Percentiles rank a stretch among this genome's conserved stretches.
These are phyloP conservation scores for Mucor saturninus DNA, from an alignment of 371 early-diverging fungal species.

Conservation along the genomic window DNA sequence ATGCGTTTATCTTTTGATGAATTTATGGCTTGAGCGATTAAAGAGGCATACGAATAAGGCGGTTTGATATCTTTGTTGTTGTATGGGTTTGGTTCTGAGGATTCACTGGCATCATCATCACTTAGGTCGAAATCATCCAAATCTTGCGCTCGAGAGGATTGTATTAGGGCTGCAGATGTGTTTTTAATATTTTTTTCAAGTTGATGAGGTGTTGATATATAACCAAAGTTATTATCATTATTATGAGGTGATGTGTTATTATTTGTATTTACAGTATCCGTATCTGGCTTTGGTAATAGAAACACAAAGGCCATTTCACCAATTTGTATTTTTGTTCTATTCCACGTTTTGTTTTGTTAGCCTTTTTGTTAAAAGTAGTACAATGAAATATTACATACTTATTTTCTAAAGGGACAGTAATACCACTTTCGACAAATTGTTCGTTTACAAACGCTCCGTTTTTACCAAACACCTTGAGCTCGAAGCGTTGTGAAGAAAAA, in stretches of 20 bases:
- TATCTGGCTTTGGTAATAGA: conserved; percentile 63
- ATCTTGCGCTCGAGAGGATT: conserved; percentile 8
- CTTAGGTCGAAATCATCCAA: neutral
- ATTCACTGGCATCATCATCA: conserved; percentile 21
- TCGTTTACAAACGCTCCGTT: conserved; percentile 88
- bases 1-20: conserved; percentile 71
- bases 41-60: conserved; percentile 84
- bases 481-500: conserved; percentile 77
- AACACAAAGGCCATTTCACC: conserved; percentile 82
- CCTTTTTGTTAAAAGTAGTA: neutral
- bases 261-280: conserved; percentile 30
- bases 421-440: conserved; percentile 70
- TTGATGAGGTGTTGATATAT: conserved; percentile 48
- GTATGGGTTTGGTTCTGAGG: conserved; percentile 24
- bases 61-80: conserved; percentile 60
- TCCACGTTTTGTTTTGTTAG: neutral
- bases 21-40: conserved; percentile 89
- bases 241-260: conserved; percentile 14
- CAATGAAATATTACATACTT: conserved; percentile 37
- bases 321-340: conserved; percentile 76
- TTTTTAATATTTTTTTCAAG: conserved; percentile 32
- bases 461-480: conserved; percentile 83
- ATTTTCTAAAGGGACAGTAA: conserved; percentile 74
- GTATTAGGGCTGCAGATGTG: conserved; percentile 2
- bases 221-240: conserved; percentile 27